These are phyloP conservation scores for Alloascoidea africana DNA, from an alignment of 805 yeast genomes.

Conservation along the genomic window DNA sequence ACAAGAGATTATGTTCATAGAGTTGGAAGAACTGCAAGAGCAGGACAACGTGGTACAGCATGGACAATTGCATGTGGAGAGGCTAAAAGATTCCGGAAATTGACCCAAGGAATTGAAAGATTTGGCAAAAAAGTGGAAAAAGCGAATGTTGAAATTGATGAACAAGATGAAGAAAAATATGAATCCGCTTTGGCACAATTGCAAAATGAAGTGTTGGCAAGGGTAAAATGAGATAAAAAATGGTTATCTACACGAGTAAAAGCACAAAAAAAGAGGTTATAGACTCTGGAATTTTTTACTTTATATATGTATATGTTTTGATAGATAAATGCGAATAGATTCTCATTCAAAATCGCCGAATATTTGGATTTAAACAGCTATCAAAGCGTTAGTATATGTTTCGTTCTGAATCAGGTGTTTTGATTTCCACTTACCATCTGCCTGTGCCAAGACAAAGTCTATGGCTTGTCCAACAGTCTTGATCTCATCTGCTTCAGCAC, in stretches of 20 bases:
- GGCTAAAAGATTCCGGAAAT: constrained; percentile 27
- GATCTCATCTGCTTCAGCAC: constrained; percentile 80
- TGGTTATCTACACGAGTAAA: too few relatives aligned
- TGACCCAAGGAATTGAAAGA: constrained; percentile 7
- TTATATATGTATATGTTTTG: too few relatives aligned
- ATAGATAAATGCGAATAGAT: too few relatives aligned
- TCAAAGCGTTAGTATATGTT: too few relatives aligned
- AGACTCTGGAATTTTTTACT: too few relatives aligned
- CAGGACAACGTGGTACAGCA: constrained; percentile 65
- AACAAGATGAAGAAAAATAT: background rate
- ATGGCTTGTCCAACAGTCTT: constrained; percentile 90
- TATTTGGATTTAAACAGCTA: too few relatives aligned
- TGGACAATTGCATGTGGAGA: constrained; percentile 67
- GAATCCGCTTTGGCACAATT: background rate
- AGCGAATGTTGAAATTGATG: background rate
- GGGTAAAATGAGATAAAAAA: background rate
- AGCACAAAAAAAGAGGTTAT: too few relatives aligned
- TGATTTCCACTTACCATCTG: constrained; percentile 20
- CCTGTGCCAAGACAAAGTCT: constrained; percentile 57
- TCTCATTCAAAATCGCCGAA: too few relatives aligned
- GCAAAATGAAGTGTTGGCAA: too few relatives aligned
- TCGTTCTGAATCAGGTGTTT: too few relatives aligned
- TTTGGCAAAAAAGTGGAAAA: background rate
- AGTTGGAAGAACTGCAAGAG: constrained; percentile 96
- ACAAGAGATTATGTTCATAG: constrained; percentile 90